Conservation (phyloP, 106 monocot species). For the Narthecium ossifragum region DNA sequence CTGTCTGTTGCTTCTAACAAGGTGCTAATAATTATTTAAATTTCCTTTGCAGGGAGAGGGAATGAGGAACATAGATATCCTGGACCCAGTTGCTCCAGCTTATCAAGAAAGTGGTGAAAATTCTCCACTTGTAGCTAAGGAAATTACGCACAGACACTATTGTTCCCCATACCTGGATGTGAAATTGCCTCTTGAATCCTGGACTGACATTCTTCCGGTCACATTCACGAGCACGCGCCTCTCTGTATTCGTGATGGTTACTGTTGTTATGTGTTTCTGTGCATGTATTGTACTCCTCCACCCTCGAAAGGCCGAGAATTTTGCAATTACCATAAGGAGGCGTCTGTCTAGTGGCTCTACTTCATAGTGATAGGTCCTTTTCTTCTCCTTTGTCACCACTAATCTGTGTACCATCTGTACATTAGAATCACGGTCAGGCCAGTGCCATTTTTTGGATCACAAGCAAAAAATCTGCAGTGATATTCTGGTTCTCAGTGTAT, state of each 20-base stretch:
- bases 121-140: constrained; percentile 20
- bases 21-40: too few relatives aligned
- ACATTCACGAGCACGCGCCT: constrained; percentile 20
- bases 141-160: constrained; percentile 2
- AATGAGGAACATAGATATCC: background rate
- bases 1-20: too few relatives aligned
- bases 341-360: constrained; percentile 42
- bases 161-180: constrained; percentile 5
- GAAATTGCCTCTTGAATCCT: constrained; percentile 18
- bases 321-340: constrained; percentile 42
- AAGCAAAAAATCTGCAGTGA: too few relatives aligned
- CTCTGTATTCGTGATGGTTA: constrained; percentile 31
- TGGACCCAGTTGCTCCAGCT: constrained; percentile 10
- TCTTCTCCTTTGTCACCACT: too few relatives aligned
- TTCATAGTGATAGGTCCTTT: too few relatives aligned
- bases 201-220: constrained; percentile 10
- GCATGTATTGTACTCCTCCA: constrained; percentile 59
- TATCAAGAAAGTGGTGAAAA: constrained; percentile 20
- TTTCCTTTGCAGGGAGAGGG: constrained; percentile 24
- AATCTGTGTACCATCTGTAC: too few relatives aligned
- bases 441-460: too few relatives aligned
- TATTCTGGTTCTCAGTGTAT: too few relatives aligned
- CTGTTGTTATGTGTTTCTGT: constrained; percentile 50
- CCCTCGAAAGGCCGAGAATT: constrained; percentile 37
- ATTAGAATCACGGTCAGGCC: too few relatives aligned